Evolutionary conservation across 73 alveolate species (phyloP), one percentile per base, ranked within the genome.

Genomic region (Symbiodinium natans): DNA sequence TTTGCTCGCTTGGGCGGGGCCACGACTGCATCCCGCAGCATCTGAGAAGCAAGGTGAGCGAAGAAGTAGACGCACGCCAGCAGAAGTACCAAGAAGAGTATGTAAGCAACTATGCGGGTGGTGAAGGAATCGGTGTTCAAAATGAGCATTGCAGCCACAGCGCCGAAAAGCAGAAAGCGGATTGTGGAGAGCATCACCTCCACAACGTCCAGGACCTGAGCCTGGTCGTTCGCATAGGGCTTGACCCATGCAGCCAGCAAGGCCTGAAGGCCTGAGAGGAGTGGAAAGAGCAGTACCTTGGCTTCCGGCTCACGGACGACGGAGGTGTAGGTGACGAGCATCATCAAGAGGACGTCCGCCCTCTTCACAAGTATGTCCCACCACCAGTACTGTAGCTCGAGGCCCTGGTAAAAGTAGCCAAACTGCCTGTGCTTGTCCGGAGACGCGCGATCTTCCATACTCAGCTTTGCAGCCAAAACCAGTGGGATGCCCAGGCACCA

Each of bases 201-300:
- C 94, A 87, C 31, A 34, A 87, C 59, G 80, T 87, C 94, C 85
- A 87, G 68, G 42, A 87, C 63, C 41, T 87, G 84, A 1, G 94
- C 94, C 36, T 87, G 94, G 41, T 82, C 63, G 68, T 87, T 87
- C 17, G 94, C 85, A 39, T 52, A 87, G 77, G 94, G 94, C 71
- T 59, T 19, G 85, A 36, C 52, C 94, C 94, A 87, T 33, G 56
- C 56, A 43, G 56, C 56, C 56, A 43, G 11, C 56, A 43, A 43
- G 56, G 56, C 56, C 80, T 63, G 80, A 8, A 63, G n/a, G 6
- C 80, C 80, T 8, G 80, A 63, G 34, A 63, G 33, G 17, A 63
- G n/a, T 7, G 80, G 80, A 63, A 63, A 63, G 38, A 63, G 80
- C n/a, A 63, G 80, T 17, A 63, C 38, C 80, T 63, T 63, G 80